Conservation (phyloP, 345 rosid species). For the Citrus medica region DNA sequence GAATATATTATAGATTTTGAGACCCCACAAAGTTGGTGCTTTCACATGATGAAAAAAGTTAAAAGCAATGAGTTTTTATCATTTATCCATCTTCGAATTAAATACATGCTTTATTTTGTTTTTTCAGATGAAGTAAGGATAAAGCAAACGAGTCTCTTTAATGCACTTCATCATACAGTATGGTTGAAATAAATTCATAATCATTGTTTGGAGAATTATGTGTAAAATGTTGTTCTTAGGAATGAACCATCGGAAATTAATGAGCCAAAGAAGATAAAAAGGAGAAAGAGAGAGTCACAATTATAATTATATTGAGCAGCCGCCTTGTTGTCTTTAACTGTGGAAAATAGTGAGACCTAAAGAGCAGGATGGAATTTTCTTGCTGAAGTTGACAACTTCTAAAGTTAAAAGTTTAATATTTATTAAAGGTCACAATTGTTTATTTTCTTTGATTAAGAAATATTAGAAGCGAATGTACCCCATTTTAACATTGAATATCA, state of each 20-base stretch:
- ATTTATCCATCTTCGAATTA: constrained; percentile 8
- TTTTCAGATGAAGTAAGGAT: constrained; percentile 22
- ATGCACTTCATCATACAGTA: background rate
- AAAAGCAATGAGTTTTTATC: constrained; percentile 27
- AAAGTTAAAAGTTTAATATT: background rate
- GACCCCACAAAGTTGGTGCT: constrained; percentile 28
- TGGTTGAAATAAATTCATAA: background rate
- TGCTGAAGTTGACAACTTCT: constrained; percentile 1
- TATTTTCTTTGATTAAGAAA: background rate
- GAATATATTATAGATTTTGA: constrained; percentile 14
- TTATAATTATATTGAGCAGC: background rate
- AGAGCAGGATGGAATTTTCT: background rate
- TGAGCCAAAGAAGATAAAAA: background rate
- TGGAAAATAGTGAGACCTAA: background rate
- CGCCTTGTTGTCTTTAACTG: constrained; percentile 5
- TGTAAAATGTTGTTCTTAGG: background rate
- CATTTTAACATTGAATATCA: background rate
- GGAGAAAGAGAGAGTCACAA: background rate
- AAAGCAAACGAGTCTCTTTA: constrained; percentile 10
- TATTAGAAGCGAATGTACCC: background rate
- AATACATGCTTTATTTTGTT: constrained; percentile 2
- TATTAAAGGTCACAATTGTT: background rate
- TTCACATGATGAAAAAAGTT: constrained; percentile 28
- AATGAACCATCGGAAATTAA: background rate
- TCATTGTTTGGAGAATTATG: constrained; percentile 6